Evolutionary conservation across 2,329 filamentous ascomycete genomes (phyloP).

Genomic region (Chrysoporthe austroafricana): DNA sequence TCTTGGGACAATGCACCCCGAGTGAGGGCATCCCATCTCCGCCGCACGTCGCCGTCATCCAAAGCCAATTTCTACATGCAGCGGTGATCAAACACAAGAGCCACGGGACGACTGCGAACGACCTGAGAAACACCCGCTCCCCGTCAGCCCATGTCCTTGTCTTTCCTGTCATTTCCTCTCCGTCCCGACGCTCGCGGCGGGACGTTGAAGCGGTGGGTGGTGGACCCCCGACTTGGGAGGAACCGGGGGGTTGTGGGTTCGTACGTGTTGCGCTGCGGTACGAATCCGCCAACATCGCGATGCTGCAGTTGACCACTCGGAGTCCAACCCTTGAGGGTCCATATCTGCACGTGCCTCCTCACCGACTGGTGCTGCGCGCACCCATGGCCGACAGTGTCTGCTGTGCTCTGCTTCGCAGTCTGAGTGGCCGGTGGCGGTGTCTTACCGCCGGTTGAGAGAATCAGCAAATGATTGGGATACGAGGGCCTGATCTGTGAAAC

Average conservation of each 20-base stretch:
- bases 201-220: slow-evolving; percentile 1
- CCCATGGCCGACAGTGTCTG: slow-evolving; percentile 2
- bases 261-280: slow-evolving; percentile 13
- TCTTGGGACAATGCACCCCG: not conserved
- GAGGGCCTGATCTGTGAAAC: not conserved
- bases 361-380: slow-evolving; percentile 19
- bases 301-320: slow-evolving; percentile 10
- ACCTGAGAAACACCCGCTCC: not conserved
- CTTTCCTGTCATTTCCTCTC: slow-evolving; percentile 4
- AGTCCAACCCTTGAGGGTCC: slow-evolving; percentile 2
- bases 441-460: slow-evolving; percentile 13
- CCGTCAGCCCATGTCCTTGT: slow-evolving; percentile 1
- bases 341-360: slow-evolving; percentile 20
- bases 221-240: not conserved
- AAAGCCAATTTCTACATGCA: not conserved
- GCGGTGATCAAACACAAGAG: not conserved
- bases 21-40: not conserved
- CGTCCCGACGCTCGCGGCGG: not conserved
- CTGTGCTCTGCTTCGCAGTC: not conserved
- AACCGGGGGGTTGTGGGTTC: slow-evolving; percentile 2
- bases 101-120: not conserved
- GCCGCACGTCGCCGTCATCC: not conserved
- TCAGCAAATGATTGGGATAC: not conserved
- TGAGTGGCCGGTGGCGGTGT: slow-evolving; percentile 10
- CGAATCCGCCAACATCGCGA: slow-evolving; percentile 12